Conservation (phyloP, 306 rosid species). For the Begonia fuchsioides region DNA sequence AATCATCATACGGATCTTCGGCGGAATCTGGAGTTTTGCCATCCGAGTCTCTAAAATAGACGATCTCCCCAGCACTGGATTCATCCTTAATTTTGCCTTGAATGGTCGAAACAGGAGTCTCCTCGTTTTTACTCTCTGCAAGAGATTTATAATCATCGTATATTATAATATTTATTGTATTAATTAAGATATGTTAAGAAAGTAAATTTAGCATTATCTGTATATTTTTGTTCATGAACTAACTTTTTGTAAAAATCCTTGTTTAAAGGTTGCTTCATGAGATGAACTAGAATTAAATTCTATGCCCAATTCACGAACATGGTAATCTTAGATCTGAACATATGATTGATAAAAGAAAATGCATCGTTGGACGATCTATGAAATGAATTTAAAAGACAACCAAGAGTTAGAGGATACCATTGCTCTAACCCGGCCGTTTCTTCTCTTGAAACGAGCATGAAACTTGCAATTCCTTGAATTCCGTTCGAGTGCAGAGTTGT, state of each 20-base stretch:
- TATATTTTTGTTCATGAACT: conserved; percentile 4
- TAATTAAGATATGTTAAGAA: no score
- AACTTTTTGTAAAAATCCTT: conserved; percentile 73
- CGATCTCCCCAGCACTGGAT: conserved; percentile 66
- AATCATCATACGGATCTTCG: conserved; percentile 96
- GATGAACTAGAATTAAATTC: conserved; percentile 33
- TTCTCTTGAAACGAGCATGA: conserved; percentile 62
- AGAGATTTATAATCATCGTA: conserved; percentile 79
- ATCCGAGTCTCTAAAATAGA: conserved; percentile 82
- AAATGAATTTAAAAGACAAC: not conserved
- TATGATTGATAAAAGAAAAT: not conserved
- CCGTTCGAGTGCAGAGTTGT: conserved; percentile 23
- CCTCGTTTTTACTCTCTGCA: conserved; percentile 24
- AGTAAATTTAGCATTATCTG: no score
- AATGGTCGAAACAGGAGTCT: conserved; percentile 15
- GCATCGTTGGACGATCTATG: conserved; percentile 4
- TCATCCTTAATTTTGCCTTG: conserved; percentile 20
- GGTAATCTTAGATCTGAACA: conserved; percentile 54
- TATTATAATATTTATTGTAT: no score
- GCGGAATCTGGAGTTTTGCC: conserved; percentile 98
- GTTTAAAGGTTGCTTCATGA: conserved; percentile 30
- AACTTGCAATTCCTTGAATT: conserved; percentile 50
- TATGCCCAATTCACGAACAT: conserved; percentile 40
- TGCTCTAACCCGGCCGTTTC: conserved; percentile 90
- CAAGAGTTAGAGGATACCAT: conserved; percentile 31